Evolutionary conservation across 805 yeast species (phyloP), one percentile per base, ranked within the genome.

Genomic region (Ogataea ramenticola): DNA sequence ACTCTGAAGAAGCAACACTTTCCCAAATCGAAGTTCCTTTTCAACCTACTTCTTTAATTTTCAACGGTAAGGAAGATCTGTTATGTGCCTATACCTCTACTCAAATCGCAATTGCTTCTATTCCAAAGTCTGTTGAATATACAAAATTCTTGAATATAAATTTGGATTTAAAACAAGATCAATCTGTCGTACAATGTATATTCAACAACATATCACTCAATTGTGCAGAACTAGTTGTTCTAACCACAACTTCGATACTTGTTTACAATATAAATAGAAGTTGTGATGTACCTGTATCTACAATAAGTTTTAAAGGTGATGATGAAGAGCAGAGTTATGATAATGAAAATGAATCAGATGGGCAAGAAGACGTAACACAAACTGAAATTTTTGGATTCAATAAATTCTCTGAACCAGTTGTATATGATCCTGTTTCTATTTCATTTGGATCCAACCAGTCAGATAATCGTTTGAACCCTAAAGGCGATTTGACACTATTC

Each of bases 401-500:
- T 19, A 24, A 26, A 22, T 17, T 10, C 14, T 7, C 30, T 19
- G 31, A 36, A 24, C 9, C 42, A 2, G 33, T 43, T 10, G 45
- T 61, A 19, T 43, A 50, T 24, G 66, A 67, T 41, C 68, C 70
- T 41, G 65, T 70, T 36, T 62, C 79, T 22, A 62, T 72, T 49
- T 43, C 65, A 41, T 66, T 79, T 62, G 79, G 82, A 37, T 58
- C 77, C 40, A 2, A 56, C 50, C 2, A 40, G 10, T 16, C 10
- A 15, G 34, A 37, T 24, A 48, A 49, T 19, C 31, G 21, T 7
- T 16, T 54, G 1, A 49, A 58, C 17, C 58, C 64, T 24, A 48
- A 47, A 20, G 82, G 81, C 12, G 68, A 70, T 3, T 52, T 82
- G 42, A 71, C 85, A 0, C 60, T 84, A 19, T 79, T 74, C 52